Evolutionary conservation across 2,329 filamentous ascomycete genomes (phyloP), one percentile per base, ranked within the genome.

Genomic region (Coniochaeta hoffmannii): DNA sequence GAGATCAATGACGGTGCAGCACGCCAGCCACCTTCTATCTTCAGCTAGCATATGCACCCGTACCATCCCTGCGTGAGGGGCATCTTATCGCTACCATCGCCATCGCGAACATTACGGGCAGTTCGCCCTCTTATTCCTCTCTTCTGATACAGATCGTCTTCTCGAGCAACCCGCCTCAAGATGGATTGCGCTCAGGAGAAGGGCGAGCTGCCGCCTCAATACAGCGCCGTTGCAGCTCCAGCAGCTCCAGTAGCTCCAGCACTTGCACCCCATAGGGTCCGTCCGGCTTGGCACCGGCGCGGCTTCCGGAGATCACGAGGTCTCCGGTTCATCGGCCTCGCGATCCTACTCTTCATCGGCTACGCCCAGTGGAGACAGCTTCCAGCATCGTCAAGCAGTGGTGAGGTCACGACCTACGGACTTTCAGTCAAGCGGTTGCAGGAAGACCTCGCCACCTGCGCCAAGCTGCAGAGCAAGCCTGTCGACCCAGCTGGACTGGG

Each of bases 371-470:
- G 73, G 73, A 66, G 56, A 56, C 72, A 76, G 59, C 62, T 75
- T 22, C 60, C 62, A 6, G 31, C 62, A 10, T 41, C 34, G 12
- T 35, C 53, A 28, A 28, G 32, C 19, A 34, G 57, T n/a, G 41
- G 61, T 15, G 58, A 70, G 44, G 50, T 60, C 35, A 63, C 62
- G 1, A 57, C 60, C 17, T 64, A 70, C 17, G 65, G 65, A 17
- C 68, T 87, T 3, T 86, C 83, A 1, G 58, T 75, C 22, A 69
- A 77, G 49, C 78, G 75, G 61, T 71, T 88, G 22, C 69, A 76
- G 34, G 70, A 75, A 12, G 78, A 87, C 60, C 68, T 85, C 22
- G 72, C 71, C 15, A 77, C 75, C 1, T 88, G 85, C 68, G 70
- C 75, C 31, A 76, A 75, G 64, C 73, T 88, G 46, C 78, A 73